phyloP scores from a whole-genome alignment of 2,329 filamentous ascomycete species.

The Arthrobotrys sinensis region DNA sequence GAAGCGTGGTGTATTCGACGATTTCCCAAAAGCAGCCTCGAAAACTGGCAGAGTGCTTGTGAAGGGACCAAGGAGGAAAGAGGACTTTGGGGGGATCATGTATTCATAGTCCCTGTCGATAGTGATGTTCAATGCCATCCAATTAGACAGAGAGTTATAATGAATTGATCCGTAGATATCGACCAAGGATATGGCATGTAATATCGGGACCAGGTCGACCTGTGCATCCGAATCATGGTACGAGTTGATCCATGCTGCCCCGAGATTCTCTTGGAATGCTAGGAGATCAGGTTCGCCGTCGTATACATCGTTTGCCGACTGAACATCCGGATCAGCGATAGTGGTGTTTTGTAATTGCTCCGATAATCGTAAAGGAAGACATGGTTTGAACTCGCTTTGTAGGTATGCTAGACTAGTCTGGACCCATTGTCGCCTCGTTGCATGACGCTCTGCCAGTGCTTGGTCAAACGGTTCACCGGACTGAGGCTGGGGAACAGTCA shows the following conservation, averaged over 20 bases:
- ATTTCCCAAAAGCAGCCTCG: constrained; percentile 34
- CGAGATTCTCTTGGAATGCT: constrained; percentile 43
- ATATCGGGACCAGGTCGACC: constrained; percentile 32
- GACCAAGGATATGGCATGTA: constrained; percentile 45
- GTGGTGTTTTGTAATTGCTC: background rate
- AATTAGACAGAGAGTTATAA: constrained; percentile 38
- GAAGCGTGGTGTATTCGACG: constrained; percentile 69
- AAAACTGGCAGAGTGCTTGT: constrained; percentile 44
- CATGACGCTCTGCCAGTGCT: constrained; percentile 42
- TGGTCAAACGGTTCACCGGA: constrained; percentile 54
- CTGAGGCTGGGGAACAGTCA: constrained; percentile 32
- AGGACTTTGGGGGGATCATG: constrained; percentile 62
- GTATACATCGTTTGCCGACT: constrained; percentile 1
- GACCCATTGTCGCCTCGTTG: constrained; percentile 42
- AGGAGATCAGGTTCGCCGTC: constrained; percentile 44
- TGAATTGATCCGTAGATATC: constrained; percentile 54
- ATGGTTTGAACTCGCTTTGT: constrained; percentile 28
- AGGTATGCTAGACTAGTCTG: constrained; percentile 15
- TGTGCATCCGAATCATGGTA: constrained; percentile 10
- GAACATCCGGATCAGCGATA: constrained; percentile 3
- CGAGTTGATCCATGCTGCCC: constrained; percentile 16
- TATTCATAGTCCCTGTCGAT: constrained; percentile 49
- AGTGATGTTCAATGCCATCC: constrained; percentile 45
- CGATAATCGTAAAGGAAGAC: constrained; percentile 34
- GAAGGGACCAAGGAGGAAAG: constrained; percentile 63